Conservation (phyloP, 306 rosid genomes). For the Cucurbita moschata region DNA sequence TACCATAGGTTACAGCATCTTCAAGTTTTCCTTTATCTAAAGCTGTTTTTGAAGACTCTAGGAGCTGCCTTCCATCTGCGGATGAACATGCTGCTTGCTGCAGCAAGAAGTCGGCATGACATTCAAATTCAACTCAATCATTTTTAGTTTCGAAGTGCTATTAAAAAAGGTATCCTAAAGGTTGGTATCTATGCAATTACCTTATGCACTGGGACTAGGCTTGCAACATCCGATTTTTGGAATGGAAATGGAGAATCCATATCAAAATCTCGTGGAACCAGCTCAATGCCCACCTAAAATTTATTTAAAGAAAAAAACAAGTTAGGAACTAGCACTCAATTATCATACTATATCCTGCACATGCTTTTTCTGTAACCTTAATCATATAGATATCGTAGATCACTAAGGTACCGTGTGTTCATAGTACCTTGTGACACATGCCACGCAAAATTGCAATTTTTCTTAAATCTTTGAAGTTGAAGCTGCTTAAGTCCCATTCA, state of each 20-base stretch:
- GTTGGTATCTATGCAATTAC: constrained; percentile 25
- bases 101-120: constrained; percentile 26
- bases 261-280: constrained; percentile 87
- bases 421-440: constrained; percentile 76
- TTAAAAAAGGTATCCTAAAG: constrained; percentile 4
- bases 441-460: constrained; percentile 91
- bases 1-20: constrained; percentile 89
- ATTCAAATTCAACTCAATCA: constrained; percentile 9
- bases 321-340: constrained; percentile 2
- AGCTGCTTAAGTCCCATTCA: constrained; percentile 64
- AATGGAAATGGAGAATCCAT: constrained; percentile 82
- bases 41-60: constrained; percentile 96
- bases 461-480: constrained; percentile 58
- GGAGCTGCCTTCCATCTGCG: constrained; percentile 95
- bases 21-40: constrained; percentile 96
- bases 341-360: constrained; percentile 2
- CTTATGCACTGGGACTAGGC: constrained; percentile 94
- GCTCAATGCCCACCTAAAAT: constrained; percentile 80
- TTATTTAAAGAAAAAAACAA: background rate
- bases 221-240: constrained; percentile 61
- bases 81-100: constrained; percentile 99
- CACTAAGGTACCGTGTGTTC: background rate
- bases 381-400: background rate
- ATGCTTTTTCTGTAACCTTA: background rate
- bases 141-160: constrained; percentile 6